Evolutionary conservation across 257 asterid species (phyloP).

Genomic region (Avicennia marina): DNA sequence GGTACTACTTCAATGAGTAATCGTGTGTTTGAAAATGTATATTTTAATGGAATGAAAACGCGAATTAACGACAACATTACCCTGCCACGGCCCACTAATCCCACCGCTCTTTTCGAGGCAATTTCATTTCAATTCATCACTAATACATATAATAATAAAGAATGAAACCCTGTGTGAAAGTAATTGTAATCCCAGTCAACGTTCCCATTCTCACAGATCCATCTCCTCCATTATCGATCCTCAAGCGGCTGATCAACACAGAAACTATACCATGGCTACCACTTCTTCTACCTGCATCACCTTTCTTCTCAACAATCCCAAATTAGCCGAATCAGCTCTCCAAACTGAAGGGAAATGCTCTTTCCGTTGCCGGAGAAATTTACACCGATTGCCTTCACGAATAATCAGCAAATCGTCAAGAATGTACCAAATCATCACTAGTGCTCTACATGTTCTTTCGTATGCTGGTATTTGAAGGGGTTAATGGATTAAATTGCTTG

Average conservation of each 20-base stretch:
- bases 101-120: too few relatives aligned
- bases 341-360: neutral
- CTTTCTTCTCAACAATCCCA: constrained; percentile 1
- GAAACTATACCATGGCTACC: constrained; percentile 15
- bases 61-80: too few relatives aligned
- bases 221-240: too few relatives aligned
- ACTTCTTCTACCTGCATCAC: neutral
- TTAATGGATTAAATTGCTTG: too few relatives aligned
- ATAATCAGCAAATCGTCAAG: neutral
- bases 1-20: too few relatives aligned
- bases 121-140: too few relatives aligned
- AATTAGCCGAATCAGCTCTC: neutral
- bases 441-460: neutral
- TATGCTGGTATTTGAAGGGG: neutral
- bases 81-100: too few relatives aligned
- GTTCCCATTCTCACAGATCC: neutral
- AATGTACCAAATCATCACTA: neutral
- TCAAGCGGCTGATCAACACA: neutral
- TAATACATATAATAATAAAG: too few relatives aligned
- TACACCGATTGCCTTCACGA: neutral
- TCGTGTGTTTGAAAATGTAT: too few relatives aligned
- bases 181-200: neutral
- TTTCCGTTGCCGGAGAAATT: neutral
- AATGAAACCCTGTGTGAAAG: too few relatives aligned
- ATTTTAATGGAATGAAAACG: too few relatives aligned